Conservation (phyloP, 2,329 filamentous ascomycete genomes). For the Aureobasidium sp. region DNA sequence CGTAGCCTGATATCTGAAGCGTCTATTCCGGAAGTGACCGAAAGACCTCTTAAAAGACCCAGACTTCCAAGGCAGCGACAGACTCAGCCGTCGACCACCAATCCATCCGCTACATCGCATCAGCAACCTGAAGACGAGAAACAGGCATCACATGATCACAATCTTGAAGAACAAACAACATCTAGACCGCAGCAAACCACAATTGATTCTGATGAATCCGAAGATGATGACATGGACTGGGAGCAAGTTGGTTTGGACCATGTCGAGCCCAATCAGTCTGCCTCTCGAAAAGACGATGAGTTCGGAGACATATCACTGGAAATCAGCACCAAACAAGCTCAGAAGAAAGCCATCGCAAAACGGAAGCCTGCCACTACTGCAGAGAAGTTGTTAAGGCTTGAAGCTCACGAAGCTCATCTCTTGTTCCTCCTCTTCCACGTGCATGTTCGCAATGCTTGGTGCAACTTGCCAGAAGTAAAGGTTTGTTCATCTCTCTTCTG, state of each 20-base stretch:
- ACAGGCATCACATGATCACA: not conserved
- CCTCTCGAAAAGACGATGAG: constrained; percentile 18
- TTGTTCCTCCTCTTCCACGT: constrained; percentile 74
- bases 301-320: constrained; percentile 35
- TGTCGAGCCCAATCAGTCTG: constrained; percentile 16
- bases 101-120: not conserved
- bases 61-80: constrained; percentile 4
- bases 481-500: not conserved
- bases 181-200: constrained; percentile 11
- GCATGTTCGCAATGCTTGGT: constrained; percentile 76
- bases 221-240: constrained; percentile 52
- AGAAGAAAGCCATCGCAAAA: constrained; percentile 27
- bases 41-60: constrained; percentile 12
- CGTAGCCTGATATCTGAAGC: constrained; percentile 14
- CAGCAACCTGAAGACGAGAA: not conserved
- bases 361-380: constrained; percentile 46
- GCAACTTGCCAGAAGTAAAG: constrained; percentile 45
- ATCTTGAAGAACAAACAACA: not conserved
- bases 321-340: constrained; percentile 27
- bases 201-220: constrained; percentile 40
- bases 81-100: not conserved
- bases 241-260: constrained; percentile 49
- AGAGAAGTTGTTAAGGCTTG: constrained; percentile 55
- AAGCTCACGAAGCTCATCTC: constrained; percentile 80
- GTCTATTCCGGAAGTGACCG: constrained; percentile 6